phyloP scores from a whole-genome alignment of 345 rosid genomes.

The Xanthoceras sorbifolium region DNA sequence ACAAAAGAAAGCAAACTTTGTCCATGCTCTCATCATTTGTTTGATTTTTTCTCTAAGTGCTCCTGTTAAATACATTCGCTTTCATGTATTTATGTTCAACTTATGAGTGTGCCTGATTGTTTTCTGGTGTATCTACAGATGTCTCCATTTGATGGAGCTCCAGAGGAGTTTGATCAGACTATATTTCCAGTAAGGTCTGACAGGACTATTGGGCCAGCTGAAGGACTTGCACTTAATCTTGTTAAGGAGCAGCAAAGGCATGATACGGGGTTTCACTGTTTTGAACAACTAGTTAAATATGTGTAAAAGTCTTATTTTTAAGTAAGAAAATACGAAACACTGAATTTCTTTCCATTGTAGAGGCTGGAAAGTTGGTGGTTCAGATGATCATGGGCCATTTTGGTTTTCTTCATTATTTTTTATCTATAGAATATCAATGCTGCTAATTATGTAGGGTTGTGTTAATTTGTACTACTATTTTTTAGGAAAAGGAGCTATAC shows the following conservation, averaged over 20 bases:
- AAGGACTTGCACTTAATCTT: slow-evolving; percentile 59
- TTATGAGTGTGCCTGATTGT: slow-evolving; percentile 7
- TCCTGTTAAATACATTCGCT: too few species aligned
- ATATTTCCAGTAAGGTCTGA: slow-evolving; percentile 64
- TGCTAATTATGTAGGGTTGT: background rate
- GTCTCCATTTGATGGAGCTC: slow-evolving; percentile 84
- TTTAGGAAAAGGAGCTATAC: slow-evolving; percentile 83
- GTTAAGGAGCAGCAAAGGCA: slow-evolving; percentile 87
- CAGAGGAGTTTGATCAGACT: slow-evolving; percentile 91
- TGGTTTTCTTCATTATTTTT: background rate
- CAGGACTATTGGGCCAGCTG: slow-evolving; percentile 63
- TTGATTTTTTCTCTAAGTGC: too few species aligned
- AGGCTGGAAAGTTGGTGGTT: background rate
- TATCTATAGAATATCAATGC: background rate
- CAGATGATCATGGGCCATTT: background rate
- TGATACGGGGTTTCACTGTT: background rate
- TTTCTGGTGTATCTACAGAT: slow-evolving; percentile 37
- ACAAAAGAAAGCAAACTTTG: too few species aligned
- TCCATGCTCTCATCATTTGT: too few species aligned
- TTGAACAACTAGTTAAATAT: background rate
- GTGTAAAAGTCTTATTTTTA: background rate
- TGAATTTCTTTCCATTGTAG: background rate
- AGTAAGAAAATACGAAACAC: background rate
- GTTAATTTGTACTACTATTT: background rate
- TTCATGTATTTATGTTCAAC: too few species aligned